Evolutionary conservation across 2,329 filamentous ascomycete genomes (phyloP).

Genomic region (Phyllachora maydis): DNA sequence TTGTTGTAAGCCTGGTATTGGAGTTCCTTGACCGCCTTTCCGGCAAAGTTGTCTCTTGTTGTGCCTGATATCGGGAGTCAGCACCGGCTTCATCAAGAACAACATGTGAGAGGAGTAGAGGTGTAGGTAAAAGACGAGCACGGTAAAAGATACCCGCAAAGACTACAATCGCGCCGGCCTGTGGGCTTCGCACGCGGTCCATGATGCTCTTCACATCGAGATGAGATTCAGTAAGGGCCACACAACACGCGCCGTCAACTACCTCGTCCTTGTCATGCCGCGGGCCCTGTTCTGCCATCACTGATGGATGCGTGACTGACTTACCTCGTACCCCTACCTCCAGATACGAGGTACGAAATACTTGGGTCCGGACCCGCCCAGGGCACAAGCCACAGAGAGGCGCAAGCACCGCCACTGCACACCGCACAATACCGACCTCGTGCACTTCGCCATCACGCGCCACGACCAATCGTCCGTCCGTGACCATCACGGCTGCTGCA

Average conservation of each 20-base stretch:
- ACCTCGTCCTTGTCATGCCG: no score
- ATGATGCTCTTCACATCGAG: slow-evolving; percentile 39
- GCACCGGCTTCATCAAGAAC: slow-evolving; percentile 3
- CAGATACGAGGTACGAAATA: no score
- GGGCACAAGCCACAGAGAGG: no score
- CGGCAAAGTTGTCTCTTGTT: slow-evolving; percentile 54
- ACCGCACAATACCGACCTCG: no score
- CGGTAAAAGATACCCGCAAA: slow-evolving; percentile 36
- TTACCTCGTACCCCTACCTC: no score
- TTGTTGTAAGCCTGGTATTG: slow-evolving; percentile 56
- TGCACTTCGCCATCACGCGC: no score
- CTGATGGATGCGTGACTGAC: no score
- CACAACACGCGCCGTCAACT: slow-evolving; percentile 33
- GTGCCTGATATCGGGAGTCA: slow-evolving; percentile 29
- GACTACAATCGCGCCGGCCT: slow-evolving; percentile 56
- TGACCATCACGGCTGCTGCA: no score
- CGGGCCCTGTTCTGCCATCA: no score
- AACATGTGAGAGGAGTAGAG: neutral
- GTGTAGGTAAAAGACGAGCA: slow-evolving; percentile 1
- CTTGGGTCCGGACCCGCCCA: no score
- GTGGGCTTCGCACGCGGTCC: slow-evolving; percentile 47
- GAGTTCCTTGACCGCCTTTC: slow-evolving; percentile 52
- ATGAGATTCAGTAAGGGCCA: slow-evolving; percentile 42
- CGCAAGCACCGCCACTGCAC: no score
- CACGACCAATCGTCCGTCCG: no score